Conservation (phyloP, 805 yeast genomes). For the Saturnispora gosingensis region DNA sequence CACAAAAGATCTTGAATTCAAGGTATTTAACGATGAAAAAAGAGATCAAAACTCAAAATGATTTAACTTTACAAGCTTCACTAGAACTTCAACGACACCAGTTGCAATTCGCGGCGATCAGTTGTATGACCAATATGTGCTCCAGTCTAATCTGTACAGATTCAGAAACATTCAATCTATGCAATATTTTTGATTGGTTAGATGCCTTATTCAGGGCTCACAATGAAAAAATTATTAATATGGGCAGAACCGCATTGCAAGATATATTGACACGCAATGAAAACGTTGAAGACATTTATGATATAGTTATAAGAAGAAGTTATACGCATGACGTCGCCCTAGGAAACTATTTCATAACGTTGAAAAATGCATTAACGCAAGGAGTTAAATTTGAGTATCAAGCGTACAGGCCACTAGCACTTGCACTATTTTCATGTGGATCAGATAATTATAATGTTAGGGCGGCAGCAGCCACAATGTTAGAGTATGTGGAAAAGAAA, state of each 20-base stretch:
- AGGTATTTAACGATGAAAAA: slow-evolving; percentile 53
- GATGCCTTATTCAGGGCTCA: slow-evolving; percentile 55
- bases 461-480: slow-evolving; percentile 59
- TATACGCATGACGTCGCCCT: slow-evolving; percentile 49
- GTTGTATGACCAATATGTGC: slow-evolving; percentile 78
- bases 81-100: slow-evolving; percentile 71
- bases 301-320: slow-evolving; percentile 63
- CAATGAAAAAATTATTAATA: slow-evolving; percentile 44
- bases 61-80: slow-evolving; percentile 54
- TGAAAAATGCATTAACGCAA: slow-evolving; percentile 55
- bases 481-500: slow-evolving; percentile 55
- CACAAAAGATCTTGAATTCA: slow-evolving; percentile 49
- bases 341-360: slow-evolving; percentile 60
- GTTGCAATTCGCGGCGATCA: slow-evolving; percentile 60
- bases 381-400: slow-evolving; percentile 40
- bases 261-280: slow-evolving; percentile 58
- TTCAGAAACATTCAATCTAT: slow-evolving; percentile 56
- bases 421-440: slow-evolving; percentile 73
- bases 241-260: slow-evolving; percentile 64
- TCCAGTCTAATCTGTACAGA: slow-evolving; percentile 56
- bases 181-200: slow-evolving; percentile 71
- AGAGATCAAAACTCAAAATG: slow-evolving; percentile 28
- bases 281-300: slow-evolving; percentile 40
- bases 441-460: slow-evolving; percentile 62
- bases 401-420: slow-evolving; percentile 60